A percentile compares a stretch with the other conserved stretches of the same genome.
These are phyloP conservation scores for Tubosaeta sp. DNA, from an alignment of 768 basidiomycete genomes.

Conservation along the genomic window DNA sequence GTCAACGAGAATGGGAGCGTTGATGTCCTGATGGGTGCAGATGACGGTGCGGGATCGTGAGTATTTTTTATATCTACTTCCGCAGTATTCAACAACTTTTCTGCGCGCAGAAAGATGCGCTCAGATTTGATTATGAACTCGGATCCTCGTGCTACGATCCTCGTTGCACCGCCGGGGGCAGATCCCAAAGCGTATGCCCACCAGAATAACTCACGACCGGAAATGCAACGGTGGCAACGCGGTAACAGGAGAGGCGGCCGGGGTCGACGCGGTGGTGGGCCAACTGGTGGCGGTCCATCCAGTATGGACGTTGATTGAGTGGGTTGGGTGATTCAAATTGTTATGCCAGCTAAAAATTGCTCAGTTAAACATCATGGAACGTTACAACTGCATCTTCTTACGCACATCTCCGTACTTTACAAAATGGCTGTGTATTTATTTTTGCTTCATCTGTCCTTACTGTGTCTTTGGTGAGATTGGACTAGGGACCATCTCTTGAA, in stretches of 20 bases:
- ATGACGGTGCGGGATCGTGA: constrained; percentile 51
- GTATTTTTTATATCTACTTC: not conserved
- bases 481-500: not conserved
- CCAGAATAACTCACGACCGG: constrained; percentile 19
- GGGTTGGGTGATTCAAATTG: not conserved
- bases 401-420: constrained; percentile 26
- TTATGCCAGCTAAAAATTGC: constrained; percentile 8
- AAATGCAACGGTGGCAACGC: constrained; percentile 26
- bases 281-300: constrained; percentile 7
- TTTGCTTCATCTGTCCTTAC: not conserved
- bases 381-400: constrained; percentile 11
- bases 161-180: constrained; percentile 64
- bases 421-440: constrained; percentile 20
- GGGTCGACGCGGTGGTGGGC: constrained; percentile 21
- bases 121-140: constrained; percentile 66
- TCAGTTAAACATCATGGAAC: constrained; percentile 7
- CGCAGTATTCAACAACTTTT: not conserved
- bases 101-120: constrained; percentile 68
- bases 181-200: constrained; percentile 51
- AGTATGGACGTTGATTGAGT: constrained; percentile 29
- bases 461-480: not conserved
- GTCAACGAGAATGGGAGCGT: constrained; percentile 36
- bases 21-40: constrained; percentile 53
- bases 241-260: constrained; percentile 23
- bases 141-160: constrained; percentile 62